Evolutionary conservation across 2,329 filamentous ascomycete species (phyloP).

Genomic region (Cercospora berteroae): DNA sequence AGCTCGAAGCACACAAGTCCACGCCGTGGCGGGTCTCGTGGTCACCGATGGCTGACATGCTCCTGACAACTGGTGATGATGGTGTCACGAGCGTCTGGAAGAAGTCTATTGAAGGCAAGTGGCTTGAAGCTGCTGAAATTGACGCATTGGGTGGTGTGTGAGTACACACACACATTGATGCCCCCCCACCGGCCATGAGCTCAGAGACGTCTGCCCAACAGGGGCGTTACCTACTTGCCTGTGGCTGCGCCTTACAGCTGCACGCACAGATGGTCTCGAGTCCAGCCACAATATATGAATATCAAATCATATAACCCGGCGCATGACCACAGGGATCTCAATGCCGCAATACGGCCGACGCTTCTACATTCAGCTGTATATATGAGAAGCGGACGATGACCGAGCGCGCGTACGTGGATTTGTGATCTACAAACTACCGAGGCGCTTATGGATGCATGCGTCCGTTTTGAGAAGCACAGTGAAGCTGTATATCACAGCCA

Average conservation of each 20-base stretch:
- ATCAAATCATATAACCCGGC: not conserved
- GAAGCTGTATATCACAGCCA: not conserved
- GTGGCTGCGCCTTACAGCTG: not conserved
- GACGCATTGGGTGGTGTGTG: constrained; percentile 35
- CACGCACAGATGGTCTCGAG: not conserved
- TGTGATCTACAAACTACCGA: not conserved
- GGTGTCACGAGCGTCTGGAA: constrained; percentile 57
- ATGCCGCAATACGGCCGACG: not conserved
- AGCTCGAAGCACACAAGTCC: constrained; percentile 64
- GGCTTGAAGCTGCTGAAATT: constrained; percentile 51
- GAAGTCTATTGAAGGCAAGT: constrained; percentile 48
- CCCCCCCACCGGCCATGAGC: not conserved
- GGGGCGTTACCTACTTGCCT: not conserved
- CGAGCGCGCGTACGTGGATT: not conserved
- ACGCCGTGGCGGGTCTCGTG: constrained; percentile 76
- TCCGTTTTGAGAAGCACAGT: not conserved
- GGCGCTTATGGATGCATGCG: not conserved
- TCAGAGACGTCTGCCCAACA: not conserved
- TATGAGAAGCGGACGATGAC: not conserved
- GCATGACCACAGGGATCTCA: not conserved
- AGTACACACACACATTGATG: not conserved
- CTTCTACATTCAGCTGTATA: not conserved
- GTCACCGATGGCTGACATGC: constrained; percentile 59
- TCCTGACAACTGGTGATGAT: constrained; percentile 75
- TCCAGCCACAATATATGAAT: not conserved